Evolutionary conservation across 2,329 filamentous ascomycete genomes (phyloP), one percentile per base, ranked within the genome.

Genomic region (Plenodomus biglobosus): DNA sequence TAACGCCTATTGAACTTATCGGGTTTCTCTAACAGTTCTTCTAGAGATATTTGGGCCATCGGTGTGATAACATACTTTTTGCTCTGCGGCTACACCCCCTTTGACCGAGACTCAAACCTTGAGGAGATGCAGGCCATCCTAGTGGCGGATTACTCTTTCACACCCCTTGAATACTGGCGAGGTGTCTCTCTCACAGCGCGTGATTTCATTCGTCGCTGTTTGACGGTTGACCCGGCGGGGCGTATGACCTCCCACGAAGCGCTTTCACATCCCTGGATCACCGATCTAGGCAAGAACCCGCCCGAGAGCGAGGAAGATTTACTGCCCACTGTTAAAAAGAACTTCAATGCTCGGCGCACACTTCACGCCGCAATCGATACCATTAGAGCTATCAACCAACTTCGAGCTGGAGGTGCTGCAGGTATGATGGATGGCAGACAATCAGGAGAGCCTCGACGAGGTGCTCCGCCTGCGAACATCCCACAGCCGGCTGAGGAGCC

Each of bases 51-150:
- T 56, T 99, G 94, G 94, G 94, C 94, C 32, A 90, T 97, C 55
- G 94, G 94, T 39, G 94, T 99, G 37, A 99, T 99, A 68, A 97
- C 94, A 24, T 99, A 97, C 78, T 99, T 99, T 77, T 79, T 99
- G 22, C 85, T 99, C 42, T 97, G 94, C 74, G 94, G 94, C 50
- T 97, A 97, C 76, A 99, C 94, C 1, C 94, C 94, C 11, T 99
- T 99, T 71, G 94, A 99, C 75, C 88, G 94, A 46, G 94, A 97
- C 73, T 92, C 86, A 62, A 96, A 99, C 74, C 86, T 97, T 66
- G 94, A 99, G 77, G 94, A 99, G 77, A 97, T 99, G 92, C 92
- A 97, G 77, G 94, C 94, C 62, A 99, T 99, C 69, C 84, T 97
- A 47, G 88, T 91, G 54, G 94, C 94, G 50, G 92, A 97, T 76